Conservation (phyloP, 2,329 filamentous ascomycete genomes). For the Lizonia empirigonia region DNA sequence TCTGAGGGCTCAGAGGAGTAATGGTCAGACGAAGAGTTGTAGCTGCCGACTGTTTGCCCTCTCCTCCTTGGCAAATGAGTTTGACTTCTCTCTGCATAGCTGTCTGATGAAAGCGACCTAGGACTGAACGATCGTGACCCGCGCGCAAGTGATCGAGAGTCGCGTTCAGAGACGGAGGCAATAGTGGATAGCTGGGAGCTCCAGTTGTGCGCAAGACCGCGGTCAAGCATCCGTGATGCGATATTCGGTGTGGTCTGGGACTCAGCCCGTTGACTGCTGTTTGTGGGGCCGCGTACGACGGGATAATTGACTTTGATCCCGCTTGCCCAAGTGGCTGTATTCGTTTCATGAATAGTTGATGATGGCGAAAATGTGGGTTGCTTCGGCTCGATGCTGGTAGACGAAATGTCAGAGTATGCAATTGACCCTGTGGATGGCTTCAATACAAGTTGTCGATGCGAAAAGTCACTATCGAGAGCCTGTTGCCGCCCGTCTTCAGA, state of each 20-base stretch:
- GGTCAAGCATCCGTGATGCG: constrained; percentile 49
- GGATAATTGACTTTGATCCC: constrained; percentile 46
- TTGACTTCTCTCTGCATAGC: constrained; percentile 31
- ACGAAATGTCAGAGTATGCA: constrained; percentile 45
- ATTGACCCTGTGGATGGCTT: constrained; percentile 43
- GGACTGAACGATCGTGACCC: constrained; percentile 40
- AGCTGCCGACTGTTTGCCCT: constrained; percentile 42
- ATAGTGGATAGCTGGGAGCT: constrained; percentile 50
- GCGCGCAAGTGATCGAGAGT: constrained; percentile 42
- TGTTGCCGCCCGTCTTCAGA: constrained; percentile 38
- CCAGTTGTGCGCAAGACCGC: constrained; percentile 46
- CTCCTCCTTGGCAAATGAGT: constrained; percentile 34
- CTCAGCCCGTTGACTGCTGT: constrained; percentile 44
- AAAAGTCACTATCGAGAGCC: constrained; percentile 41
- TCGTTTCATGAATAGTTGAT: constrained; percentile 45
- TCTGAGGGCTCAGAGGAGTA: constrained; percentile 37
- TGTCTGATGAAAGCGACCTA: constrained; percentile 42
- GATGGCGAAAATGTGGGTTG: constrained; percentile 35
- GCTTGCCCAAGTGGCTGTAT: constrained; percentile 41
- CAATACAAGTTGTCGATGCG: constrained; percentile 36
- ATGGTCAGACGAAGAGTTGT: constrained; percentile 43
- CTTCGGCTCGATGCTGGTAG: constrained; percentile 42
- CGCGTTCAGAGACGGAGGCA: constrained; percentile 45
- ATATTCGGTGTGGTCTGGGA: constrained; percentile 42
- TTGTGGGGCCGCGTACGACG: constrained; percentile 44